Base-by-base conservation (phyloP, 1,139 yeast species). In the Pichia norvegensis region DNA sequence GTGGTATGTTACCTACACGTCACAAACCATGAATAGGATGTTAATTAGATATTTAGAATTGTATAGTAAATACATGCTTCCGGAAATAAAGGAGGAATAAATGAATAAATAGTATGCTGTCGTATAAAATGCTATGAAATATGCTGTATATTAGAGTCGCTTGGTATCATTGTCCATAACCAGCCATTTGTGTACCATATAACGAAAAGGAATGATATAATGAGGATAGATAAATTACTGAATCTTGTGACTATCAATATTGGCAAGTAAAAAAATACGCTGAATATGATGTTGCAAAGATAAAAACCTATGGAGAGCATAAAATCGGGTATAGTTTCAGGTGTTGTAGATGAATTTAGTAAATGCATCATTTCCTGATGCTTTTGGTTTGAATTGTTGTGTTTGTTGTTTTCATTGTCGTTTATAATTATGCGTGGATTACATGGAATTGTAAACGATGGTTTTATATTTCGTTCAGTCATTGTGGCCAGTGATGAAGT, bases 191-290 rank as follows among this genome's bases (percentile, higher is more conserved):
- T 17, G 20, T 38, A 41, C 47, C 47, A 44, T 17, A 25, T 19
- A 9, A 37, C 14, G 11, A 38, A 25, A 4, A 22, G 17, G 10
- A 41, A 19, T 8, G 23, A 33, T 9, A 41, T 14, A 11, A 41
- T 13, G 9, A 37, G 19, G 8, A 36, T 22, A 6, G 43, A 31
- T 8, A 25, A 11, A 20, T 37, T 36, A 19, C 47, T 44, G 8
- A 47, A 31, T 36, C 29, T 47, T 9, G 42, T 19, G 9, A 47
- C n/a, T 10, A 47, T 17, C 8, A 42, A 47, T n/a, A 49, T 41
- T 10, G 54, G 54, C 20, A 51, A 19, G 25, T 49, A 51, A 22
- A 51, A 40, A 29, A 38, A 51, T 3, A 47, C 11, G 14, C 46
- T 40, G 10, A 51, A 42, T 5, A 49, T 11, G n/a, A 49, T 22